Evolutionary conservation across 306 rosid species (phyloP).

Genomic region (Casuarina glauca): DNA sequence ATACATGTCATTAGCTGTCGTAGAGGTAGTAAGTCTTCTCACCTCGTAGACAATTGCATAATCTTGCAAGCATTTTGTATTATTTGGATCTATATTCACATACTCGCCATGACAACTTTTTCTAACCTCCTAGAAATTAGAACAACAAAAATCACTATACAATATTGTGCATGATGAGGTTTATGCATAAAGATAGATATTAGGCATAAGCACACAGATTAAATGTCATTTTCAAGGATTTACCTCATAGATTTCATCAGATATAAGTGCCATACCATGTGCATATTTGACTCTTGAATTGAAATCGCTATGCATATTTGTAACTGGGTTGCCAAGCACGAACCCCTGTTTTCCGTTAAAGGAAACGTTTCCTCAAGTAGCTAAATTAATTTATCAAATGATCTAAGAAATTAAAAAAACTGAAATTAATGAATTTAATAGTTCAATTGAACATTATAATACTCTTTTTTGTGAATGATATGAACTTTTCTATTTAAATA

Average conservation of each 20-base stretch:
- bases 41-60: conserved; percentile 27
- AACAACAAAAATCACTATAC: no score
- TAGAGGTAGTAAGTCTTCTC: no score
- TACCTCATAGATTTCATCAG: conserved; percentile 17
- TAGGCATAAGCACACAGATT: no score
- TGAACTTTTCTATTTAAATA: no score
- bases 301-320: not conserved
- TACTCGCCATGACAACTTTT: conserved; percentile 33
- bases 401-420: not conserved
- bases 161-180: no score
- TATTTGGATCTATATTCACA: conserved; percentile 29
- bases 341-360: conserved; percentile 15
- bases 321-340: conserved; percentile 22
- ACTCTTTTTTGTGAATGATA: no score
- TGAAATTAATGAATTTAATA: not conserved
- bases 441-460: no score
- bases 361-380: no score
- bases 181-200: not conserved
- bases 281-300: conserved; percentile 14
- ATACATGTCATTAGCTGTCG: no score
- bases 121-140: not conserved
- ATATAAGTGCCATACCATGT: conserved; percentile 16
- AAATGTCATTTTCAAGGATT: no score
- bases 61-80: conserved; percentile 39
- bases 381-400: not conserved